Conservation (phyloP, 2,329 filamentous ascomycete species). For the Thielaviopsis populi region DNA sequence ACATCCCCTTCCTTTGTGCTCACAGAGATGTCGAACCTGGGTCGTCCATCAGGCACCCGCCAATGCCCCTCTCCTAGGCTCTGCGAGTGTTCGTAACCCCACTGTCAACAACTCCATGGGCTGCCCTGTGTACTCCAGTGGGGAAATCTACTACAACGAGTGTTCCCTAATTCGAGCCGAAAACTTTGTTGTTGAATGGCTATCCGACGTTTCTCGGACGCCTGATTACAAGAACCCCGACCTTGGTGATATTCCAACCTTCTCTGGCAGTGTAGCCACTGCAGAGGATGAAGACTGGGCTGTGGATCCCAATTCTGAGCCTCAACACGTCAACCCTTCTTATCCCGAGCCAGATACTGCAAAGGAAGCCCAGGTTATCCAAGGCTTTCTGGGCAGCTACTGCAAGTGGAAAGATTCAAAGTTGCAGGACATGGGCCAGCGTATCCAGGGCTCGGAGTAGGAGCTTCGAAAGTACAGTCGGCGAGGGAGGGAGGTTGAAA, state of each 20-base stretch:
- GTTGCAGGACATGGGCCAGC: not conserved
- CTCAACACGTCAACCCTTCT: not conserved
- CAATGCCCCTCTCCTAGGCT: slow-evolving; percentile 38
- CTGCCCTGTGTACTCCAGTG: slow-evolving; percentile 55
- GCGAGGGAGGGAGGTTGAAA: not conserved
- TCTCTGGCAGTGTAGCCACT: not conserved
- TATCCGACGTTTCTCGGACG: slow-evolving; percentile 38
- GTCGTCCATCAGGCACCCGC: slow-evolving; percentile 36
- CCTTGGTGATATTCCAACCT: slow-evolving; percentile 18
- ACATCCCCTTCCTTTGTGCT: slow-evolving; percentile 17
- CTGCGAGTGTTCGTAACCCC: slow-evolving; percentile 32
- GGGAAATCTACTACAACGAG: slow-evolving; percentile 44
- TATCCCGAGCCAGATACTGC: not conserved
- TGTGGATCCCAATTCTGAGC: not conserved
- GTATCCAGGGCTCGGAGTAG: not conserved
- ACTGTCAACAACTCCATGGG: slow-evolving; percentile 33
- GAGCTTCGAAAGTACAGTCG: not conserved
- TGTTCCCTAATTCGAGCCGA: slow-evolving; percentile 44
- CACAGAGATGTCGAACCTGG: slow-evolving; percentile 46
- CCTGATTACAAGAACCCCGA: slow-evolving; percentile 28
- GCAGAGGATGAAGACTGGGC: slow-evolving; percentile 3
- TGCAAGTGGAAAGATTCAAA: slow-evolving; percentile 1
- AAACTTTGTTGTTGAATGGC: slow-evolving; percentile 41
- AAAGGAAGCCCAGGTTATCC: not conserved
- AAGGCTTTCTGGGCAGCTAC: not conserved